phyloP scores from a whole-genome alignment of 805 yeast genomes.

The Lachancea mirantina region DNA sequence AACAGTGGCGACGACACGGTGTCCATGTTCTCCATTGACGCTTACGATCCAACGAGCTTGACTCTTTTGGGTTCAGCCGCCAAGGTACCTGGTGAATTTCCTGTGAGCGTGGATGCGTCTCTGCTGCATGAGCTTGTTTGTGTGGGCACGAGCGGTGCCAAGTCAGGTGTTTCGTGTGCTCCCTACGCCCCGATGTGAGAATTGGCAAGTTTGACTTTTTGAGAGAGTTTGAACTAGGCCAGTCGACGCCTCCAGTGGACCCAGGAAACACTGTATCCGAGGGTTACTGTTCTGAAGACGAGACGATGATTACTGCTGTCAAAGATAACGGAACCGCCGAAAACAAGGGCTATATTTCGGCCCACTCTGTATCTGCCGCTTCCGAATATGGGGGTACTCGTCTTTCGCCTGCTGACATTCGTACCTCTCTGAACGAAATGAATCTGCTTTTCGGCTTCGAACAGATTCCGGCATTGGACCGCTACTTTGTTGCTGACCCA shows the following conservation, averaged over 20 bases:
- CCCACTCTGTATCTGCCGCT: constrained; percentile 4
- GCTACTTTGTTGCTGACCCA: constrained; percentile 8
- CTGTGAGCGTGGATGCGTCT: constrained; percentile 9
- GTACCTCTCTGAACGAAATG: constrained; percentile 4
- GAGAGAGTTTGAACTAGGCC: constrained; percentile 6
- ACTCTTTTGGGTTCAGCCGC: constrained; percentile 7
- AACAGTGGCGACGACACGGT: constrained; percentile 10
- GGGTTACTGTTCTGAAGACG: constrained; percentile 7
- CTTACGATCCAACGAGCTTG: constrained; percentile 7
- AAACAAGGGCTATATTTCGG: constrained; percentile 7
- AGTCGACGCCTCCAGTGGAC: constrained; percentile 5
- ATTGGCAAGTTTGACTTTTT: constrained; percentile 10
- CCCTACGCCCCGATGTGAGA: constrained; percentile 8
- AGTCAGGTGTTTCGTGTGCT: constrained; percentile 10
- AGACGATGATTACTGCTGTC: constrained; percentile 8
- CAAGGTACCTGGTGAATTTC: constrained; percentile 6
- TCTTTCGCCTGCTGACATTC: constrained; percentile 4
- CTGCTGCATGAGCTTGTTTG: constrained; percentile 6
- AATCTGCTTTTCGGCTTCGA: constrained; percentile 9
- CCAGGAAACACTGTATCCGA: constrained; percentile 8
- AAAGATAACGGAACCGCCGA: constrained; percentile 6
- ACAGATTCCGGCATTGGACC: constrained; percentile 7
- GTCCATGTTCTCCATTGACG: constrained; percentile 7
- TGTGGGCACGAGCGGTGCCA: constrained; percentile 9
- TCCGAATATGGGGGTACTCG: constrained; percentile 5